Base-by-base conservation (phyloP, 2,329 filamentous ascomycete genomes). In the Knoxdaviesia proteae region DNA sequence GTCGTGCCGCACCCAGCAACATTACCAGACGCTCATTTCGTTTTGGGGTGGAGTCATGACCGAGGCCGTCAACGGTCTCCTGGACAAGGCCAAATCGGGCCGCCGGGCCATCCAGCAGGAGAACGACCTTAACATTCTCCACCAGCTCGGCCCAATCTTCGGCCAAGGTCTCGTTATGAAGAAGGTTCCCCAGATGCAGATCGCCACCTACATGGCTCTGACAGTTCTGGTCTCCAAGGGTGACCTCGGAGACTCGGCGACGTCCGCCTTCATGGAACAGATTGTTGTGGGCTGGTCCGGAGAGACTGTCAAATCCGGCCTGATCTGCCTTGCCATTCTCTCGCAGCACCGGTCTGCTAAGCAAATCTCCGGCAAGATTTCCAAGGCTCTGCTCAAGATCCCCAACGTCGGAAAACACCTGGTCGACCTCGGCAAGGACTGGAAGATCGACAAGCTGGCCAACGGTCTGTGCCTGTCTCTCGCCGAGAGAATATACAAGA, bases 11-110 rank as follows among this genome's bases (percentile, higher is more conserved):
- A 66, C 71, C 36, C 71, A 75, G 42, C 77, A 83, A 45, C 77
- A 88, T 43, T 82, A 90, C 51, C 74, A 83, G 36, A 74, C 77
- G 1, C 62, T 94, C 46, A 62, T 94, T 43, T 80, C 83, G 0
- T 94, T 98, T 56, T 98, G 90, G 88, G 84, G 81, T 5, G 80
- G 84, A 39, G 68, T 94, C 42, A 78, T 82, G 56, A 84, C 84
- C 0, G 87, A 98, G 59, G 77, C 87, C 7, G 69, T 92, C 45
- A 81, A 83, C 48, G 79, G 77, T 32, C 84, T 90, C 65, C 61
- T 96, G 45, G 84, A 93, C 52, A 72, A 70, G 43, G 70, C 77
- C 47, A 75, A 74, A 49, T 87, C 84, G 2, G 87, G 87, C 42
- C 71, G 84, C 49, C 70, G 70, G 49, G 74, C 76, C 47, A 69